Percentiles rank a stretch among this genome's conserved stretches.
phyloP scores from a whole-genome alignment of 495 filamentous ascomycete genomes.

The Podospora australis region DNA sequence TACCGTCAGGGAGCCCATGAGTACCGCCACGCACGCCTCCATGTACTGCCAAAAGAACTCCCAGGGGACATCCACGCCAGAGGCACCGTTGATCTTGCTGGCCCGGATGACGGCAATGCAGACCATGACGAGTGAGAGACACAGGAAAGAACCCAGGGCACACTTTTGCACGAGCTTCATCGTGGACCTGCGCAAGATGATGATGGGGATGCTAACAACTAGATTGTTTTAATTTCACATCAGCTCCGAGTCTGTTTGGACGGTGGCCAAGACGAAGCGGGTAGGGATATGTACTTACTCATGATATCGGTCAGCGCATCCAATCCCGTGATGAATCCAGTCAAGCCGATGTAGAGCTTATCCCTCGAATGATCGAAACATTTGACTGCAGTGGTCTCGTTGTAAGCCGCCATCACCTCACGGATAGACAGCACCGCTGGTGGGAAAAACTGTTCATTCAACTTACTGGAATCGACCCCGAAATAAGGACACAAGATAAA shows the following conservation, averaged over 20 bases:
- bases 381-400: not conserved
- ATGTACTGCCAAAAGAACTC: conserved; percentile 18
- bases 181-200: conserved; percentile 4
- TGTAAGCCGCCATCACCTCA: too few species aligned
- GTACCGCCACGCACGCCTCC: conserved; percentile 11
- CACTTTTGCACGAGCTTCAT: conserved; percentile 12
- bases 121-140: conserved; percentile 15
- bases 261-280: too few species aligned
- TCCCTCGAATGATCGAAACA: conserved; percentile 6
- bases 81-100: conserved; percentile 8
- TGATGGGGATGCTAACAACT: conserved; percentile 17
- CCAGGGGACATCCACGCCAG: conserved; percentile 8
- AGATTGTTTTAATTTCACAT: too few species aligned
- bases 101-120: conserved; percentile 9
- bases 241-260: too few species aligned
- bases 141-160: conserved; percentile 10
- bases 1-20: conserved; percentile 16
- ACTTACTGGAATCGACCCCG: conserved; percentile 10
- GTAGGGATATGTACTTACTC: too few species aligned
- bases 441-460: not conserved
- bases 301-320: conserved; percentile 15
- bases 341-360: not conserved
- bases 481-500: conserved; percentile 16
- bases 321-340: conserved; percentile 7
- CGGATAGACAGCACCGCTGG: not conserved